Conservation (phyloP, 225 moss, liverwort and hornwort genomes). For the Straminergon stramineum region DNA sequence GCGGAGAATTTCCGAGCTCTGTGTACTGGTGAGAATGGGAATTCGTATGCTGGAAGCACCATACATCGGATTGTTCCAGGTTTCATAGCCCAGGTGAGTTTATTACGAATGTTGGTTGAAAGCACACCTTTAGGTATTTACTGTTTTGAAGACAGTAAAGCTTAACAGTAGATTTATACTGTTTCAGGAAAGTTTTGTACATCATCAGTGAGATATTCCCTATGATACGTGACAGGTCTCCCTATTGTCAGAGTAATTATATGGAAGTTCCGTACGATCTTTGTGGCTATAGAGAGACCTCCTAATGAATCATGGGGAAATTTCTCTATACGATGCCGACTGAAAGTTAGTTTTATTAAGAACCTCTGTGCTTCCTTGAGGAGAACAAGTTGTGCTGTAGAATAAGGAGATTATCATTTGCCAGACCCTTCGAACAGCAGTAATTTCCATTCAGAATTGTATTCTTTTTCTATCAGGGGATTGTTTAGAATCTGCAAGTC, state of each 20-base stretch:
- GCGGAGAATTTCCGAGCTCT: constrained; percentile 64
- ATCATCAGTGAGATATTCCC: neutral
- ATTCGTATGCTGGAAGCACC: constrained; percentile 54
- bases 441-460: neutral
- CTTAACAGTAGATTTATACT: neutral
- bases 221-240: neutral
- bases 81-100: constrained; percentile 69
- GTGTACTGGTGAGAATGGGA: constrained; percentile 60
- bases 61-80: constrained; percentile 68
- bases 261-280: neutral
- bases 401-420: neutral
- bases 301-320: neutral
- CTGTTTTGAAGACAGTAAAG: neutral
- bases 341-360: neutral
- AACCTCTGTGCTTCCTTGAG: neutral
- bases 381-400: neutral
- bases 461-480: neutral
- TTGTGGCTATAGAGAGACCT: neutral
- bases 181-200: neutral
- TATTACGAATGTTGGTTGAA: neutral
- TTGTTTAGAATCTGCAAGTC: neutral
- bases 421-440: neutral
- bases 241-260: neutral
- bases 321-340: neutral
- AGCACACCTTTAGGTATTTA: neutral